phyloP scores from a whole-genome alignment of 2,329 filamentous ascomycete species.

The Ascochyta fabae region DNA sequence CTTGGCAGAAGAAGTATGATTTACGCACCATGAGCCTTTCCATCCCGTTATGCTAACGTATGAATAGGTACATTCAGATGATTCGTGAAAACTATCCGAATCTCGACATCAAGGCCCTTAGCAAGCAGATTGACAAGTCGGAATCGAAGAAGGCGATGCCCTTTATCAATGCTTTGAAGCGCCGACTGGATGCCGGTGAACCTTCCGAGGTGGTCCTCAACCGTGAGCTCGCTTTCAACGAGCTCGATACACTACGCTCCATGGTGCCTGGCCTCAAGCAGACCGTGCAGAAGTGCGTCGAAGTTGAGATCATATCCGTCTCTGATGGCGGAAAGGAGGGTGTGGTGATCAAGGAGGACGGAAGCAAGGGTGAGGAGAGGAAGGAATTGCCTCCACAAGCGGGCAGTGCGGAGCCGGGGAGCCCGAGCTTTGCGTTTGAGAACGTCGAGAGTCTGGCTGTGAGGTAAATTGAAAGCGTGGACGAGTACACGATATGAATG shows the following conservation, averaged over 20 bases:
- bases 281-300: slow-evolving; percentile 70
- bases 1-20: slow-evolving; percentile 93
- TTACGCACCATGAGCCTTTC: neutral
- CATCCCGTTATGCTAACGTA: neutral
- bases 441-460: slow-evolving; percentile 63
- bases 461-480: slow-evolving; percentile 11
- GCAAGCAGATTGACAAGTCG: slow-evolving; percentile 78
- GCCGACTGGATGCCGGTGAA: slow-evolving; percentile 71
- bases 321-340: slow-evolving; percentile 73
- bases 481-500: too few relatives aligned
- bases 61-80: slow-evolving; percentile 41
- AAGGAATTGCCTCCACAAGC: slow-evolving; percentile 65
- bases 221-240: slow-evolving; percentile 85
- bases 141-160: slow-evolving; percentile 99
- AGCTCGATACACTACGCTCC: slow-evolving; percentile 74
- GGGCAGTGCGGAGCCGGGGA: slow-evolving; percentile 79
- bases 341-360: slow-evolving; percentile 60
- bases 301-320: slow-evolving; percentile 74
- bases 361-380: slow-evolving; percentile 63
- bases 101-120: slow-evolving; percentile 83
- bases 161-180: slow-evolving; percentile 88
- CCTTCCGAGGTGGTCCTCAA: slow-evolving; percentile 76
- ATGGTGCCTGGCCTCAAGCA: slow-evolving; percentile 83
- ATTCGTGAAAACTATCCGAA: slow-evolving; percentile 37
- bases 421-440: slow-evolving; percentile 83